phyloP scores from a whole-genome alignment of 208 protist genomes.

The Pavlovales sp. region DNA sequence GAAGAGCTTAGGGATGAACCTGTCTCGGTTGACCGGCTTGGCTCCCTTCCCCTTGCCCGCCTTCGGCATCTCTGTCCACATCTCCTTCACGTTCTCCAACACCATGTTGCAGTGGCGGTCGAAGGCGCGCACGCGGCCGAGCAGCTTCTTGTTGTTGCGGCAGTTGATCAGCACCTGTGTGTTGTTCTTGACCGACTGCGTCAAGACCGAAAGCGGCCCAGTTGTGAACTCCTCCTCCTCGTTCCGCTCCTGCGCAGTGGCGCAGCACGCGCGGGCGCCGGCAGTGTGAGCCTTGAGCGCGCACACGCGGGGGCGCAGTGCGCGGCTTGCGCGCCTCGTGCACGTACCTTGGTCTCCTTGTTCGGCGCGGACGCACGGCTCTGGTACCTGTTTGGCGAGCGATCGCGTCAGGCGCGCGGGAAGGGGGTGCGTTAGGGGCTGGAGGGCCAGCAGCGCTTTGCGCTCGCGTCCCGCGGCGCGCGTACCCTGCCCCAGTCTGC shows the following conservation, averaged over 20 bases:
- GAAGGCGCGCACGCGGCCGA: conserved; percentile 96
- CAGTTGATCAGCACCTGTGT: conserved; percentile 94
- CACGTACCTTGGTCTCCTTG: background rate
- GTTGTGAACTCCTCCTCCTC: conserved; percentile 71
- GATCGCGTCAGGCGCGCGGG: too few relatives aligned
- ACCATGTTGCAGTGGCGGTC: conserved; percentile 99
- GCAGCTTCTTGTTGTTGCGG: conserved; percentile 97
- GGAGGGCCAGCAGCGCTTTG: too few relatives aligned
- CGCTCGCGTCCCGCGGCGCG: too few relatives aligned
- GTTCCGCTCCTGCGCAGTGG: background rate
- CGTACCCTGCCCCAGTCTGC: too few relatives aligned
- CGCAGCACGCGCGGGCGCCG: too few relatives aligned
- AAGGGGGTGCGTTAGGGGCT: too few relatives aligned
- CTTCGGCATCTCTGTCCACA: conserved; percentile 86
- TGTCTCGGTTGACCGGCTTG: conserved; percentile 76
- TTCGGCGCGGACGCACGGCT: background rate
- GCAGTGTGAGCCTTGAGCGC: too few relatives aligned
- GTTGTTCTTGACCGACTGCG: conserved; percentile 75
- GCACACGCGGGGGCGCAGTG: background rate
- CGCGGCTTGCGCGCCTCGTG: too few relatives aligned
- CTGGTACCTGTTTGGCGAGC: background rate
- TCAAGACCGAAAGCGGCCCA: conserved; percentile 78
- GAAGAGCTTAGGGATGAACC: conserved; percentile 95
- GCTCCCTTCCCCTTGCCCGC: conserved; percentile 77
- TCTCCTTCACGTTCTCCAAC: conserved; percentile 95